Base-by-base conservation (phyloP, 1,139 yeast genomes). In the Pneumocystis oryctolagi region DNA sequence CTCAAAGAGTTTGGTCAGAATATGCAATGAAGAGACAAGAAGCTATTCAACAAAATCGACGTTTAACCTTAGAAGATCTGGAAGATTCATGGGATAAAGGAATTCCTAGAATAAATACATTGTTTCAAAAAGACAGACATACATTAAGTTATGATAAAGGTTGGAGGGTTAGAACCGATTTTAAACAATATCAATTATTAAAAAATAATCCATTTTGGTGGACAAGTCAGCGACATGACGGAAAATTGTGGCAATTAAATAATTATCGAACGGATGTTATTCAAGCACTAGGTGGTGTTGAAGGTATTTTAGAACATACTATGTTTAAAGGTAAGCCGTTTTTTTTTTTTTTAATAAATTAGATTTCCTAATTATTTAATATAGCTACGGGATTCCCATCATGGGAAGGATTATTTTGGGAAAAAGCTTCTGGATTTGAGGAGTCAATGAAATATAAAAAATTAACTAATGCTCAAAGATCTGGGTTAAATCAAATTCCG, bases 351-450 rank as follows among this genome's bases (percentile, higher is more conserved):
- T 5, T 47, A 6, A 3, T 12, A 25, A 12, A n/a, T 20, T 47
- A 25, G 12, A 2, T 25, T 47, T 47, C 1, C 31, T 47, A 47
- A 47, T 9, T 47, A 25, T 47, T 5, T 47, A n/a, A n/a, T 14
- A 16, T 47, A 47, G 98, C 96, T 28, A 94, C 99, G 0, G 98
- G 98, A 0, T 94, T 94, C 72, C 96, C 87, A 69, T 87, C 95
- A 9, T 94, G 98, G 98, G 99, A 94, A 76, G 98, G 98, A 2
- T 77, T 94, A 34, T 94, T 94, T 73, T 94, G 99, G 99, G 98
- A 94, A 71, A 68, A 68, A 42, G 68, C 68, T 0, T 84, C 96
- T 32, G 98, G 98, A 0, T 92, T 90, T 72, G 99, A 94, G 73
- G 98, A 94, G 70, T 87, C 96, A 0, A 80, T 94, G 80, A 92